phyloP scores from a whole-genome alignment of 176 grass and related monocot species.

The Dactylis glomerata region DNA sequence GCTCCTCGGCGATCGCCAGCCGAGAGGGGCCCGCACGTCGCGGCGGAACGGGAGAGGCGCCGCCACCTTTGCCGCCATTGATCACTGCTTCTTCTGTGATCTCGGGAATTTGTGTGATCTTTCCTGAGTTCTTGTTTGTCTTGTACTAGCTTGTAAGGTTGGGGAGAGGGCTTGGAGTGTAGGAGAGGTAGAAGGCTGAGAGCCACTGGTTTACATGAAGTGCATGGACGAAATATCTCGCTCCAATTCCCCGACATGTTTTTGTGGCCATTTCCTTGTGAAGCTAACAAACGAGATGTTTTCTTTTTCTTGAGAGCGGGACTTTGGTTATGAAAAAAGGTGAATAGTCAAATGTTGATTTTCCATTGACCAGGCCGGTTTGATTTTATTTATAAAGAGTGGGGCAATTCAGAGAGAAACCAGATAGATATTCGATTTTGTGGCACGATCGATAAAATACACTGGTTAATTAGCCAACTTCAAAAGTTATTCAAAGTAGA shows the following conservation, averaged over 20 bases:
- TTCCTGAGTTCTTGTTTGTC: neutral
- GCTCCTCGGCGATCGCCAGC: neutral
- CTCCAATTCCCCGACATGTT: neutral
- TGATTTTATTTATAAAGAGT: too few species aligned
- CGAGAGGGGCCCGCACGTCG: slow-evolving; percentile 22
- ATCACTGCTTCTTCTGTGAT: slow-evolving; percentile 6
- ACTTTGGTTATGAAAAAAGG: neutral
- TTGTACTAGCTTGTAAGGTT: slow-evolving; percentile 3
- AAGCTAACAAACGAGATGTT: neutral
- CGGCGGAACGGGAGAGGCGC: slow-evolving; percentile 44
- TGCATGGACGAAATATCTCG: slow-evolving; percentile 40
- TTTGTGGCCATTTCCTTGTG: neutral
- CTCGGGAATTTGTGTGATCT: slow-evolving; percentile 18
- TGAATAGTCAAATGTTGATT: neutral
- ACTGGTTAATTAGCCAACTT: too few species aligned
- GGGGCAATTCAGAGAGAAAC: too few species aligned
- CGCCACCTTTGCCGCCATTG: slow-evolving; percentile 54
- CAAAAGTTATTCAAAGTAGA: too few species aligned
- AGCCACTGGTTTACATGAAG: slow-evolving; percentile 41
- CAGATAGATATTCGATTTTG: too few species aligned
- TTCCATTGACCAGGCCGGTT: neutral
- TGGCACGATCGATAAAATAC: too few species aligned
- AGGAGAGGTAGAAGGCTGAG: slow-evolving; percentile 23
- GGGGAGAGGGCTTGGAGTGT: slow-evolving; percentile 22
- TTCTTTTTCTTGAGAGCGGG: neutral